phyloP scores from a whole-genome alignment of 768 basidiomycete species.

The Pleurotus platypus region DNA sequence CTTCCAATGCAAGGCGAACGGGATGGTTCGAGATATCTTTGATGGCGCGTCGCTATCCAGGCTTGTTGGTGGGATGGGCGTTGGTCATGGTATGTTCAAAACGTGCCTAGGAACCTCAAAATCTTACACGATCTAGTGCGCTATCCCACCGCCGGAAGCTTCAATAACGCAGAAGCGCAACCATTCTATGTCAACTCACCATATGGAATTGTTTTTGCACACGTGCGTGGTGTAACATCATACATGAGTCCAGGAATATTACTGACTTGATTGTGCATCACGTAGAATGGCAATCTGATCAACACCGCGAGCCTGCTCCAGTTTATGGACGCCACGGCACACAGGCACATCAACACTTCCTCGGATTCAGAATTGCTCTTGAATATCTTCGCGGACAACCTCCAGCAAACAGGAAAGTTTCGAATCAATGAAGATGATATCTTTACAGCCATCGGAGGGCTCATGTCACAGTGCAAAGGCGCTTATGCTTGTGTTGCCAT shows the following conservation, averaged over 20 bases:
- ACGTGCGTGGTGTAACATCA: slow-evolving; percentile 51
- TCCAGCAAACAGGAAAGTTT: slow-evolving; percentile 98
- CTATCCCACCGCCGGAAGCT: slow-evolving; percentile 97
- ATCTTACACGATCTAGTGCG: slow-evolving; percentile 53
- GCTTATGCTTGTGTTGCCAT: slow-evolving; percentile 99
- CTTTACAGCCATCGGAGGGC: slow-evolving; percentile 86
- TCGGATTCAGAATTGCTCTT: slow-evolving; percentile 97
- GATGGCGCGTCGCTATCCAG: slow-evolving; percentile 73
- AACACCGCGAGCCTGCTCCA: slow-evolving; percentile 84
- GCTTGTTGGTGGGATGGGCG: slow-evolving; percentile 91
- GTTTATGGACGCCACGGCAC: slow-evolving; percentile 93
- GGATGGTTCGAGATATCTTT: slow-evolving; percentile 98
- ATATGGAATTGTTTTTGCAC: slow-evolving; percentile 96
- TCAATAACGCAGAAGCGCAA: slow-evolving; percentile 95
- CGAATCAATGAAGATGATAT: slow-evolving; percentile 99
- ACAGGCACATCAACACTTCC: slow-evolving; percentile 98
- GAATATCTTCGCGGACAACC: slow-evolving; percentile 96
- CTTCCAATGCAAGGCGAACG: slow-evolving; percentile 98
- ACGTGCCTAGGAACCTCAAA: no score
- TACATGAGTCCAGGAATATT: neutral
- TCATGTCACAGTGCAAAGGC: slow-evolving; percentile 86
- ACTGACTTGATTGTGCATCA: no score
- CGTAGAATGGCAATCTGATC: slow-evolving; percentile 96
- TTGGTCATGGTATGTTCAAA: slow-evolving; percentile 80
- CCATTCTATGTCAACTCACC: slow-evolving; percentile 99